Percentiles rank a stretch among this genome's conserved stretches.
Conservation (phyloP, 495 filamentous ascomycete species). For the Podospora australis region DNA sequence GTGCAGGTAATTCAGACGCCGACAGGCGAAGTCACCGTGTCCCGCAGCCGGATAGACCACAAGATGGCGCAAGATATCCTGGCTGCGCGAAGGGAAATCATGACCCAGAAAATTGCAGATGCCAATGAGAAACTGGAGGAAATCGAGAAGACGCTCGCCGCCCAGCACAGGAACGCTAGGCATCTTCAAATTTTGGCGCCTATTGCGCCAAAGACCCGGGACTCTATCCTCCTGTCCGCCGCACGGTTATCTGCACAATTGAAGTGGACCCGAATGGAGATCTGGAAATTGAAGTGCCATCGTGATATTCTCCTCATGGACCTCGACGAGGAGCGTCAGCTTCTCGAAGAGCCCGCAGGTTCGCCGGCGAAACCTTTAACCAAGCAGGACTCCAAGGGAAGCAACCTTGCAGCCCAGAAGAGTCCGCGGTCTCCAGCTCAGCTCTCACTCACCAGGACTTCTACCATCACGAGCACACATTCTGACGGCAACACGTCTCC, state of each 20-base stretch:
- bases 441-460: conserved; percentile 23
- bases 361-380: conserved; percentile 19
- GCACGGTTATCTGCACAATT: conserved; percentile 81
- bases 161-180: conserved; percentile 80
- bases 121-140: conserved; percentile 70
- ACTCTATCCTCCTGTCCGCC: conserved; percentile 77
- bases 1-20: conserved; percentile 58
- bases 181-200: conserved; percentile 87
- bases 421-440: conserved; percentile 27
- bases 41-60: conserved; percentile 62
- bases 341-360: conserved; percentile 28
- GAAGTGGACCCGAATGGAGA: conserved; percentile 88
- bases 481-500: conserved; percentile 33
- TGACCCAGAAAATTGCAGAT: conserved; percentile 75
- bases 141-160: conserved; percentile 71
- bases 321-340: conserved; percentile 65
- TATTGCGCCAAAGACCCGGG: conserved; percentile 77
- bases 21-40: conserved; percentile 61
- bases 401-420: conserved; percentile 20
- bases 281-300: conserved; percentile 88
- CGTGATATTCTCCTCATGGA: conserved; percentile 81
- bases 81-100: conserved; percentile 69
- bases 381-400: conserved; percentile 24
- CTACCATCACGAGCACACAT: conserved; percentile 22
- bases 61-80: conserved; percentile 80